Evolutionary conservation across 2,329 filamentous ascomycete genomes (phyloP).

Genomic region (Lomentospora prolificans): DNA sequence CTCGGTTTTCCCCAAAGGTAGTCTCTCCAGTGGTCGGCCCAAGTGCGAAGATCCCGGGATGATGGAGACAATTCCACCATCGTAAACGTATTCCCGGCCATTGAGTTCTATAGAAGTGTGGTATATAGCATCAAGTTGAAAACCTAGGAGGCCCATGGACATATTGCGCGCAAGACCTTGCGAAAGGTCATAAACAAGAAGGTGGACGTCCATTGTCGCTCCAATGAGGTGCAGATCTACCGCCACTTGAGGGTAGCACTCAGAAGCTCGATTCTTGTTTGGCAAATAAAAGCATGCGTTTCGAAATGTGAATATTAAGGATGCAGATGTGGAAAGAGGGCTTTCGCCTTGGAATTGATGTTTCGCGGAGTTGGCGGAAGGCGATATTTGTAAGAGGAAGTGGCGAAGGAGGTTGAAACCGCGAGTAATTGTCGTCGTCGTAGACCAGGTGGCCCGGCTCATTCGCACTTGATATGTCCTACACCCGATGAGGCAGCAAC

Average conservation of each 20-base stretch:
- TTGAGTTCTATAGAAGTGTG: conserved; percentile 84
- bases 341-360: too few relatives aligned
- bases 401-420: not conserved
- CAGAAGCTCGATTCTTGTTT: too few relatives aligned
- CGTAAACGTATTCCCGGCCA: conserved; percentile 83
- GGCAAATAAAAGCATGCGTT: too few relatives aligned
- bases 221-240: too few relatives aligned
- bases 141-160: conserved; percentile 42
- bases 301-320: too few relatives aligned
- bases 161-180: conserved; percentile 45
- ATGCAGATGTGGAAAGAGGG: too few relatives aligned
- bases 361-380: too few relatives aligned
- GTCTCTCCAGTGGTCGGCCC: conserved; percentile 67
- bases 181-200: conserved; percentile 73
- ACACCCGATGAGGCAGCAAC: not conserved
- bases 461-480: too few relatives aligned
- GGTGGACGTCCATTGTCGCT: conserved; percentile 57
- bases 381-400: not conserved
- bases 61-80: conserved; percentile 76
- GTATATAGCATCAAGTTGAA: conserved; percentile 81
- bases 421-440: not conserved
- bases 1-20: conserved; percentile 66
- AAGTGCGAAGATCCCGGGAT: conserved; percentile 76
- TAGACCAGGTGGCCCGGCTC: too few relatives aligned
- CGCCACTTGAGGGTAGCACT: too few relatives aligned